Conservation (phyloP, 192 early-diverging fungal species). For the Entomortierella parvispora region DNA sequence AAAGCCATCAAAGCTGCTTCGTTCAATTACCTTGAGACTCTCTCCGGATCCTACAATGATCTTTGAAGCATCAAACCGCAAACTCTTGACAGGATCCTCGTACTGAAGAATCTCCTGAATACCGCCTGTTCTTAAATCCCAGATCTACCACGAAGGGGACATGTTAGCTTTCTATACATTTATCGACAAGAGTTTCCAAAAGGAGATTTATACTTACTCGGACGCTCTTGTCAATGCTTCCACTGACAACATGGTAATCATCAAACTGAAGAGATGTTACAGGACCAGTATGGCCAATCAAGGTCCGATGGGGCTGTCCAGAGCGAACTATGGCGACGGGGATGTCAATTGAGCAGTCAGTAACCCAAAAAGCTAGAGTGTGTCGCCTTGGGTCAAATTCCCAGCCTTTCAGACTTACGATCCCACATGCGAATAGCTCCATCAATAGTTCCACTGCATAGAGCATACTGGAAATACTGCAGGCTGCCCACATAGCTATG, state of each 20-base stretch:
- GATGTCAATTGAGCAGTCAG: background rate
- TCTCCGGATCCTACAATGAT: conserved; percentile 65
- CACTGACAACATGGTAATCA: conserved; percentile 76
- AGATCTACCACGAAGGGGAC: conserved; percentile 54
- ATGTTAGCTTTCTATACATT: too few relatives aligned
- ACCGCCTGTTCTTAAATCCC: conserved; percentile 80
- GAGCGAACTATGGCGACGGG: conserved; percentile 71
- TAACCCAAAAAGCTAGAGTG: too few relatives aligned
- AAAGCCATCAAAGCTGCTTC: too few relatives aligned
- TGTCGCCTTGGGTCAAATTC: too few relatives aligned
- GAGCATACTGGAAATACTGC: conserved; percentile 78
- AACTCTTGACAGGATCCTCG: conserved; percentile 61
- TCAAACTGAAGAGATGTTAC: conserved; percentile 74
- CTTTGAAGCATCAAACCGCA: conserved; percentile 65
- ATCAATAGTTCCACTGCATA: conserved; percentile 80
- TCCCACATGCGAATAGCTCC: conserved; percentile 84
- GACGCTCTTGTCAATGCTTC: conserved; percentile 72
- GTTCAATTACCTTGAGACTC: conserved; percentile 47
- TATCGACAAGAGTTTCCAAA: background rate
- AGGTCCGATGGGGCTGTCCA: conserved; percentile 75
- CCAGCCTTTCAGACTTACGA: too few relatives aligned
- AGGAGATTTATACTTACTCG: conserved; percentile 45
- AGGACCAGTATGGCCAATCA: conserved; percentile 71
- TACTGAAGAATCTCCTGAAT: conserved; percentile 67
- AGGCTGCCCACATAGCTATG: conserved; percentile 74